A percentile compares a stretch with the other conserved stretches of the same genome.
These are phyloP conservation scores for Phaeosphaeriaceae sp. DNA, from an alignment of 2,329 filamentous ascomycete species.

Conservation along the genomic window DNA sequence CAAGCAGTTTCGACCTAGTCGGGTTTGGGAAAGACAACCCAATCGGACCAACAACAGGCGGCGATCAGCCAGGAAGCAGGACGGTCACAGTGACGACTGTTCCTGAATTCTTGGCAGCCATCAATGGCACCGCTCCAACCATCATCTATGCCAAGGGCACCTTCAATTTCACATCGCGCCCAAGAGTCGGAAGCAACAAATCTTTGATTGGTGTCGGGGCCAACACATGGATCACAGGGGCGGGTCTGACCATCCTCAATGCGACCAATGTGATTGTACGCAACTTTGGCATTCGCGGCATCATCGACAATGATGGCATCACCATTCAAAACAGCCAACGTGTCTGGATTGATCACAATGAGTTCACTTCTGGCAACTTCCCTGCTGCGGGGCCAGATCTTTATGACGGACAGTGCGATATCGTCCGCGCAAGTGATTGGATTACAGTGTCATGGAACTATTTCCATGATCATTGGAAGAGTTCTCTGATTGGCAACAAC, in stretches of 20 bases:
- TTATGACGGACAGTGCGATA: slow-evolving; percentile 71
- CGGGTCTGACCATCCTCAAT: slow-evolving; percentile 62
- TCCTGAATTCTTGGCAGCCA: slow-evolving; percentile 34
- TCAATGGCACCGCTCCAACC: slow-evolving; percentile 30
- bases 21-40: slow-evolving; percentile 45
- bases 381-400: slow-evolving; percentile 66
- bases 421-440: slow-evolving; percentile 68
- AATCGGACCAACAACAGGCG: slow-evolving; percentile 42
- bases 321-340: slow-evolving; percentile 65
- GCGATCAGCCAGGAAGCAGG: slow-evolving; percentile 33
- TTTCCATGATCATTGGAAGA: slow-evolving; percentile 68
- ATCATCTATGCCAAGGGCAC: slow-evolving; percentile 55
- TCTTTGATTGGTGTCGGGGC: slow-evolving; percentile 49
- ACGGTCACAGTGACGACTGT: slow-evolving; percentile 38
- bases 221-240: slow-evolving; percentile 50
- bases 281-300: slow-evolving; percentile 67
- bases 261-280: slow-evolving; percentile 68
- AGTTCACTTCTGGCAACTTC: slow-evolving; percentile 65
- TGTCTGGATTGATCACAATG: slow-evolving; percentile 70
- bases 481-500: slow-evolving; percentile 66
- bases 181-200: slow-evolving; percentile 56
- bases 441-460: slow-evolving; percentile 63
- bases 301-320: slow-evolving; percentile 65
- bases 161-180: slow-evolving; percentile 52
- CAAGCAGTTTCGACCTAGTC: slow-evolving; percentile 34